phyloP scores from a whole-genome alignment of 2,329 filamentous ascomycete species.

The Verticillium tricorpus region DNA sequence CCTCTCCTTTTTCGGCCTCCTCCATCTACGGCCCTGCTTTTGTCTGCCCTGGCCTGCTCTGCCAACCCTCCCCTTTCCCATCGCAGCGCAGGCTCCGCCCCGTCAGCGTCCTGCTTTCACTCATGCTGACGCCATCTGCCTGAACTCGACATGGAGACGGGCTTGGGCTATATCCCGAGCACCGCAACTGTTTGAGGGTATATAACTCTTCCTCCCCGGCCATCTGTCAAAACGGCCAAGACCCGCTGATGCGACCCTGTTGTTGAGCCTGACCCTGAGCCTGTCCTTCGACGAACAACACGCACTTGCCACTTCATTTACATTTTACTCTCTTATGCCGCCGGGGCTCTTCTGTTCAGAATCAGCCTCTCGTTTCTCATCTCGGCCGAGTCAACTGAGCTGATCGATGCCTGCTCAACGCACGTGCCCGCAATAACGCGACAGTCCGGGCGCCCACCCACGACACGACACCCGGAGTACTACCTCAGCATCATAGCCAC shows the following conservation, averaged over 20 bases:
- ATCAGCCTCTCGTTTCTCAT: not conserved
- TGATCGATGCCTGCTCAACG: not conserved
- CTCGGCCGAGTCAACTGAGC: not conserved
- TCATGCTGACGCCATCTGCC: not conserved
- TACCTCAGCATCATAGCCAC: not conserved
- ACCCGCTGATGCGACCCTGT: not conserved
- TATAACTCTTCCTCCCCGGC: not conserved
- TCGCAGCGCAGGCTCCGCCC: not conserved
- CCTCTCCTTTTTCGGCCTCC: not conserved
- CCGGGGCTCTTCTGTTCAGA: not conserved
- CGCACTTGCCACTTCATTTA: not conserved
- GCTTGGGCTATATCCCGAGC: not conserved
- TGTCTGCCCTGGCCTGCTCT: not conserved
- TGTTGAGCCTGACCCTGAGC: not conserved
- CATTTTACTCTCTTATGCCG: not conserved
- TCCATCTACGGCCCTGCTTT: not conserved
- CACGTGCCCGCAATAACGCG: not conserved
- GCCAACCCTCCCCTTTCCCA: not conserved
- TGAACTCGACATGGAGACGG: not conserved
- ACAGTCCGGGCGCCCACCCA: not conserved
- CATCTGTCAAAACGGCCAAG: not conserved
- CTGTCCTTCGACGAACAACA: not conserved
- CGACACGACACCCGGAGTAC: not conserved
- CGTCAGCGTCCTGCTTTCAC: not conserved
- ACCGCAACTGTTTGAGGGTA: not conserved